A percentile compares a stretch with the other conserved stretches of the same genome.
Evolutionary conservation across 345 rosid species (phyloP).

Genomic region (Arabidopsis arenosa): DNA sequence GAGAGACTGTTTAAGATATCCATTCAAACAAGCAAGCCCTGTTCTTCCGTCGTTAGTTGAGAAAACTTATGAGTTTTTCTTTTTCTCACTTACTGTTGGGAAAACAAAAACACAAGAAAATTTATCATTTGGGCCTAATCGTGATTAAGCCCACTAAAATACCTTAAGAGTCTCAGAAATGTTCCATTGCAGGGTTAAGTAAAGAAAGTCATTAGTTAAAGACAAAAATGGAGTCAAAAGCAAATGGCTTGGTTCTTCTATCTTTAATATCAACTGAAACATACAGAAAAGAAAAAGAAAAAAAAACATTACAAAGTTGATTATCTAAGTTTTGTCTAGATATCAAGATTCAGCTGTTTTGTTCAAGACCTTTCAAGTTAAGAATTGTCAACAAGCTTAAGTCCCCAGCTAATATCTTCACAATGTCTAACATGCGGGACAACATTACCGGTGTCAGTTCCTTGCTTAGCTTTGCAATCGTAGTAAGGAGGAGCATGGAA

Average conservation of each 20-base stretch:
- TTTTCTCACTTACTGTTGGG: conserved; percentile 18
- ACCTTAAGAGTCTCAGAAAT: too few relatives aligned
- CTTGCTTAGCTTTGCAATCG: conserved; percentile 67
- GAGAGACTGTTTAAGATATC: conserved; percentile 33
- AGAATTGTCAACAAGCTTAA: conserved; percentile 62
- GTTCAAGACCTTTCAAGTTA: conserved; percentile 20
- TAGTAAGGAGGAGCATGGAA: conserved; percentile 81
- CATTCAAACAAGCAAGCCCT: conserved; percentile 46
- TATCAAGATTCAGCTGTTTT: neutral
- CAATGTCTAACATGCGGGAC: conserved; percentile 73
- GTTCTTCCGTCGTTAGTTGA: conserved; percentile 45
- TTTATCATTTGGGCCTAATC: neutral
- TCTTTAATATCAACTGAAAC: conserved; percentile 1
- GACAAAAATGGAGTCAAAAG: too few relatives aligned
- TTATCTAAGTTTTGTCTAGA: neutral
- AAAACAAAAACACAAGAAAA: neutral
- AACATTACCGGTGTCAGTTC: conserved; percentile 58
- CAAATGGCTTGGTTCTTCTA: conserved; percentile 6
- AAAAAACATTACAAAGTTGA: neutral
- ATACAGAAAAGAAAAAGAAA: neutral
- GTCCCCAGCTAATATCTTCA: conserved; percentile 80
- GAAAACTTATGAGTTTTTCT: neutral
- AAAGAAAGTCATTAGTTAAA: neutral
- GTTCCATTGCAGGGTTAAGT: neutral
- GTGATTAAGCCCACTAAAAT: neutral